Conservation (phyloP, 1,284 basidiomycete genomes). For the Stygiomarasmius scandens region DNA sequence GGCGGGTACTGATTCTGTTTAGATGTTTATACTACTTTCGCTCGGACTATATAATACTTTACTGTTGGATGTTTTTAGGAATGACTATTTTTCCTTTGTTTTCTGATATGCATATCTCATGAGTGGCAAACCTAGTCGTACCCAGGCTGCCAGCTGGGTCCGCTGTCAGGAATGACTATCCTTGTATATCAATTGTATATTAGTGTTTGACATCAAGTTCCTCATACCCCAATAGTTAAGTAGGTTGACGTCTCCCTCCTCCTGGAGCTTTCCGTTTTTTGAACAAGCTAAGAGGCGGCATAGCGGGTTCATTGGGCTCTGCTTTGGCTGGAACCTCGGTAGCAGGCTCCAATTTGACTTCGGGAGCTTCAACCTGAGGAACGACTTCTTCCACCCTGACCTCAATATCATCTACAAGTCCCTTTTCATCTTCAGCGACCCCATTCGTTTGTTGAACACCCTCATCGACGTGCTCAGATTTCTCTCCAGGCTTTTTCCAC, state of each 20-base stretch:
- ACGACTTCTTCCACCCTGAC: neutral
- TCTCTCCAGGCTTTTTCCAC: slow-evolving; percentile 28
- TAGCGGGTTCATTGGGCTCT: slow-evolving; percentile 1
- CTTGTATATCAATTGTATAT: too few species aligned
- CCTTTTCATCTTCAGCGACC: neutral
- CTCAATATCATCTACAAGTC: neutral
- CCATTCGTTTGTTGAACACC: slow-evolving; percentile 4
- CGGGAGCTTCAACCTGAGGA: neutral
- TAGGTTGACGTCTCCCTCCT: slow-evolving; percentile 24
- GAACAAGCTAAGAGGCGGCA: slow-evolving; percentile 28
- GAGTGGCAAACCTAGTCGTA: neutral
- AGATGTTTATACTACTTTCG: slow-evolving; percentile 2
- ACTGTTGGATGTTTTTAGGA: neutral
- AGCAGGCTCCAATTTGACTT: slow-evolving; percentile 15
- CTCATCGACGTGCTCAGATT: slow-evolving; percentile 6
- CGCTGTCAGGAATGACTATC: too few species aligned
- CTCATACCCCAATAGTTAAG: neutral
- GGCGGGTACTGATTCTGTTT: slow-evolving; percentile 33
- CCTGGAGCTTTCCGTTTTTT: slow-evolving; percentile 42
- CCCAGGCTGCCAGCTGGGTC: too few species aligned
- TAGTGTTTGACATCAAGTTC: too few species aligned
- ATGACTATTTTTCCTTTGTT: neutral
- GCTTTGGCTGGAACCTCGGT: slow-evolving; percentile 17
- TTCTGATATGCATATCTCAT: neutral
- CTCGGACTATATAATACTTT: neutral